phyloP scores from a whole-genome alignment of 805 yeast species.

The Kuraishia ogatae region DNA sequence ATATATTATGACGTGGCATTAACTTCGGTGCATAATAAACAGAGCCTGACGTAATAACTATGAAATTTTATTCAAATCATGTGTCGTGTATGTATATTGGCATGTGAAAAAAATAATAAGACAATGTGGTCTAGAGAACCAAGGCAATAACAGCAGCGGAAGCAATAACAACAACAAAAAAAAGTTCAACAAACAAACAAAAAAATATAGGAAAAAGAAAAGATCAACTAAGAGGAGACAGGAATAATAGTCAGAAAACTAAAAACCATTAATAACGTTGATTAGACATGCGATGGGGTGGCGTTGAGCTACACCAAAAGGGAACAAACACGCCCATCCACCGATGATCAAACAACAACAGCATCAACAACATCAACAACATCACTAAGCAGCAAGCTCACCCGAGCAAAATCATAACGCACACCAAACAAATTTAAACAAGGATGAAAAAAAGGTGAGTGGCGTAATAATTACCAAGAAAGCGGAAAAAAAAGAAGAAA shows the following conservation, averaged over 20 bases:
- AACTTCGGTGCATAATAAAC: too few relatives aligned
- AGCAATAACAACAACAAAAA: background rate
- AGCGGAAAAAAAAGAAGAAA: background rate
- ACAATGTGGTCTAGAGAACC: background rate
- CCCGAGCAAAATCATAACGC: constrained; percentile 1
- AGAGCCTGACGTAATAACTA: too few relatives aligned
- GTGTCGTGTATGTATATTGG: background rate
- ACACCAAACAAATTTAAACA: background rate
- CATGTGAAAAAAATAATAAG: background rate
- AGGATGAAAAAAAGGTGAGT: background rate
- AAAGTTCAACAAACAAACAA: background rate
- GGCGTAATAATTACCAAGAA: background rate
- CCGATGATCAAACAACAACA: too few relatives aligned
- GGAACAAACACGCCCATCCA: too few relatives aligned
- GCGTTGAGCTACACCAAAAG: too few relatives aligned
- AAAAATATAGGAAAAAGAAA: background rate
- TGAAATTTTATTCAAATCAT: background rate
- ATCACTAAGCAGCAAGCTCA: background rate
- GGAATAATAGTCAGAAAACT: background rate
- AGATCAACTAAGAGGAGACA: background rate
- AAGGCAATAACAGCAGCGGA: constrained; percentile 1
- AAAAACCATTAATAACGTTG: constrained; percentile 1
- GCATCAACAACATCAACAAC: too few relatives aligned
- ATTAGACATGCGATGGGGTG: too few relatives aligned
- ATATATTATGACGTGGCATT: too few relatives aligned